phyloP scores from a whole-genome alignment of 148 eudicot species.

The Rhododendron simsii region DNA sequence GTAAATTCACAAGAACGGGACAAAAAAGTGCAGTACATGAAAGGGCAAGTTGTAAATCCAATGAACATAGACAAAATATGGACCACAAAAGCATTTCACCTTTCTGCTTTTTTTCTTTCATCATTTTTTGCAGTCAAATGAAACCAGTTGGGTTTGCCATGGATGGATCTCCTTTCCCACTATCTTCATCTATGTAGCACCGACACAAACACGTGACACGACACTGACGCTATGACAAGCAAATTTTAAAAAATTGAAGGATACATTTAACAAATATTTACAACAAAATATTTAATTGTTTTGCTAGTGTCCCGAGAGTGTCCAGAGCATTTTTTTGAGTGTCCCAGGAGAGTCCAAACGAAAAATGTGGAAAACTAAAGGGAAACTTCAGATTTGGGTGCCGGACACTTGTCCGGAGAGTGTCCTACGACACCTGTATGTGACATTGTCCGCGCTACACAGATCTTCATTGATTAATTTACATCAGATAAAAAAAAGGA shows the following conservation, averaged over 20 bases:
- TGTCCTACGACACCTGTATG: too few relatives aligned
- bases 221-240: too few relatives aligned
- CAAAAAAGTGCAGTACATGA: neutral
- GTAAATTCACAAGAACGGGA: neutral
- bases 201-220: too few relatives aligned
- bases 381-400: neutral
- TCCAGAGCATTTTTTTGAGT: neutral
- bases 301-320: neutral
- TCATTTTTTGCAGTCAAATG: neutral
- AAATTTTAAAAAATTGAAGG: too few relatives aligned
- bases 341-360: neutral
- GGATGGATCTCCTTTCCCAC: neutral
- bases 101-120: neutral
- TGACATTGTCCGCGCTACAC: neutral
- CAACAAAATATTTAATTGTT: too few relatives aligned
- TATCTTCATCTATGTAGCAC: neutral
- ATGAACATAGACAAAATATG: neutral
- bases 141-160: neutral
- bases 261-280: too few relatives aligned
- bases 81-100: neutral
- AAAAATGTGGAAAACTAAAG: neutral
- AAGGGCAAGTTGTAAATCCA: neutral
- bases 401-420: neutral
- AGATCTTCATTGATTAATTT: neutral
- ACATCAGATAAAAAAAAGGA: neutral